Conservation (phyloP, 75 land plant genomes). For the Sequoia sempervirens region DNA sequence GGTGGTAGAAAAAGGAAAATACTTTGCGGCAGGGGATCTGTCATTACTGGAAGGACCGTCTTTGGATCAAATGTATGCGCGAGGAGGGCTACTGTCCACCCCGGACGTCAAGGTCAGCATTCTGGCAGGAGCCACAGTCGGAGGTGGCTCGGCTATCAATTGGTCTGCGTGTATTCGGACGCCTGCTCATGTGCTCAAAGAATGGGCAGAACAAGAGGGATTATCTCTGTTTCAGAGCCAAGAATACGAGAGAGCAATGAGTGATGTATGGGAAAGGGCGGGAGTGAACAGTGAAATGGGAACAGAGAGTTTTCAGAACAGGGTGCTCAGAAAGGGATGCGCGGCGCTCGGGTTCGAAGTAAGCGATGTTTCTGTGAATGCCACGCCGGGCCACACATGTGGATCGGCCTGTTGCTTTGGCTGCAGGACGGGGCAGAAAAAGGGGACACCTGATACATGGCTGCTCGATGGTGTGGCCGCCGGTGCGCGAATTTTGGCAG, state of each 20-base stretch:
- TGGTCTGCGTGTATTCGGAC: conserved; percentile 79
- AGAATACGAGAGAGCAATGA: conserved; percentile 58
- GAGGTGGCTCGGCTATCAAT: conserved; percentile 83
- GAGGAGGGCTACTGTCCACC: conserved; percentile 44
- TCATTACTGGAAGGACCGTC: conserved; percentile 69
- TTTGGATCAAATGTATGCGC: conserved; percentile 47
- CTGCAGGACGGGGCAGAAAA: conserved; percentile 62
- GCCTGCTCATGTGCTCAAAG: conserved; percentile 48
- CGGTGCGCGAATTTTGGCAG: conserved; percentile 61
- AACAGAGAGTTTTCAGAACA: conserved; percentile 59
- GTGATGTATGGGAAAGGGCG: conserved; percentile 42
- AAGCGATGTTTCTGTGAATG: conserved; percentile 19
- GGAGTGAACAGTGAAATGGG: conserved; percentile 40
- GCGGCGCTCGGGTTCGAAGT: conserved; percentile 43
- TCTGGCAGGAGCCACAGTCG: conserved; percentile 70
- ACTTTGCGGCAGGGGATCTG: conserved; percentile 44
- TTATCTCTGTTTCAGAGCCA: conserved; percentile 41
- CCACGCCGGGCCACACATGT: conserved; percentile 55
- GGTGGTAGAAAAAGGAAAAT: conserved; percentile 78
- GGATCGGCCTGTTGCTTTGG: conserved; percentile 73
- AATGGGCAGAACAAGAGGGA: conserved; percentile 53
- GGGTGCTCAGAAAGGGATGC: conserved; percentile 72
- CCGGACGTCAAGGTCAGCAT: conserved; percentile 33
- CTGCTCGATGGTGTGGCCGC: conserved; percentile 63
- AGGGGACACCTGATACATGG: conserved; percentile 70